A percentile compares a stretch with the other conserved stretches of the same genome.
Conservation (phyloP, 371 early-diverging fungal genomes). For the Mortierella sp. region DNA sequence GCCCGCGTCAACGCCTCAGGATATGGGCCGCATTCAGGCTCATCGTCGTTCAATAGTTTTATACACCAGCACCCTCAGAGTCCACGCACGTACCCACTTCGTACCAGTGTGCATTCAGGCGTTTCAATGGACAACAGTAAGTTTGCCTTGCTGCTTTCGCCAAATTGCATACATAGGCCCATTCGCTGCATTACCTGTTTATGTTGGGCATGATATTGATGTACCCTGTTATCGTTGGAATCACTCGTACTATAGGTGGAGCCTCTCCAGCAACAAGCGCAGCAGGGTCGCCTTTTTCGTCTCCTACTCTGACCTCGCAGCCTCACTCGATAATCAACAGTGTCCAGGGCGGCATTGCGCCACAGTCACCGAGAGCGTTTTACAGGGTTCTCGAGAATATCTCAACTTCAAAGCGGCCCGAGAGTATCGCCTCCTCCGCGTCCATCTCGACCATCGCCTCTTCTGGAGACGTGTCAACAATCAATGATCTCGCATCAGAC, state of each 20-base stretch:
- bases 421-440: constrained; percentile 34
- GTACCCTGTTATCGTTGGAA: too few relatives aligned
- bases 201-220: too few relatives aligned
- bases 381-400: constrained; percentile 27
- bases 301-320: constrained; percentile 34
- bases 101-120: constrained; percentile 22
- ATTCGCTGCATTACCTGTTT: too few relatives aligned
- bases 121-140: constrained; percentile 32
- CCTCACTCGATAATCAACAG: not conserved
- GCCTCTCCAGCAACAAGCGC: constrained; percentile 29
- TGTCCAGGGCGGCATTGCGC: not conserved
- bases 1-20: constrained; percentile 3
- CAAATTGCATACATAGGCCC: too few relatives aligned
- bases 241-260: too few relatives aligned
- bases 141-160: not conserved
- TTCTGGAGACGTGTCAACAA: constrained; percentile 33
- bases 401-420: constrained; percentile 25
- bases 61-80: constrained; percentile 19
- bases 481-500: constrained; percentile 26
- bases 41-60: constrained; percentile 17
- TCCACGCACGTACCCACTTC: constrained; percentile 23
- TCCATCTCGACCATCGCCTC: constrained; percentile 43
- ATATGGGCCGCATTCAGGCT: constrained; percentile 3
- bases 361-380: constrained; percentile 28
- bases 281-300: constrained; percentile 40